Evolutionary conservation across 768 basidiomycete genomes (phyloP), one percentile per base, ranked within the genome.

Genomic region (Russula emetica): DNA sequence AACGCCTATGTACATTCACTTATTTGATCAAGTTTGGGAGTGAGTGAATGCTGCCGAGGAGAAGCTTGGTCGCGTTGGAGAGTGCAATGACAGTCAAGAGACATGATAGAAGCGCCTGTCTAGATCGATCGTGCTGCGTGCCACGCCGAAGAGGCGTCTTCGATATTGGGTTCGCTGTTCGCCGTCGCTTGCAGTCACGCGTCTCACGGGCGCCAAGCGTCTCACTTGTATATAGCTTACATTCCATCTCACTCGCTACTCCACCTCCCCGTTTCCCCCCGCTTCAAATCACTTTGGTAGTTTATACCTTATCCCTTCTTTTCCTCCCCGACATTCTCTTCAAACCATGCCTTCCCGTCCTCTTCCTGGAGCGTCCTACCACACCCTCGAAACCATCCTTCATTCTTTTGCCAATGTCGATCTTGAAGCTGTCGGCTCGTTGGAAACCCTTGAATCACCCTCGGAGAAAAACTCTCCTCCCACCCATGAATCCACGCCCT

Each of bases 281-380:
- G 22, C 36, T 22, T 22, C 53, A 14, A n/a, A 16, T 22, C 36
- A 20, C 6, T 9, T 18, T 14, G 34, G 34, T 18, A n/a, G n/a
- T n/a, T n/a, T n/a, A n/a, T n/a, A 36, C 36, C 32, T 9, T 5
- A 1, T 2, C 11, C 14, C 34, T 14, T 14, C 28, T 9, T 1
- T 53, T 20, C 7, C 34, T 8, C 30, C 7, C 26, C 28, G 5
- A 0, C 24, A 28, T 10, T 3, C 58, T 16, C 24, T 24, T 20
- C 36, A 50, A 11, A 42, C 14, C 38, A 64, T 64, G 63, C 24
- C 36, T 7, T 28, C 40, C 20, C 38, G 30, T 50, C 63, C 63
- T 13, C 53, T 64, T 13, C 58, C 63, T 30, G 63, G 63, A 34
- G 58, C 63, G 10, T 42, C 63, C 4, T 64, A 60, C n/a, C 63